Evolutionary conservation across 2,329 filamentous ascomycete genomes (phyloP), one percentile per base, ranked within the genome.

Genomic region (Trichothecium roseum): DNA sequence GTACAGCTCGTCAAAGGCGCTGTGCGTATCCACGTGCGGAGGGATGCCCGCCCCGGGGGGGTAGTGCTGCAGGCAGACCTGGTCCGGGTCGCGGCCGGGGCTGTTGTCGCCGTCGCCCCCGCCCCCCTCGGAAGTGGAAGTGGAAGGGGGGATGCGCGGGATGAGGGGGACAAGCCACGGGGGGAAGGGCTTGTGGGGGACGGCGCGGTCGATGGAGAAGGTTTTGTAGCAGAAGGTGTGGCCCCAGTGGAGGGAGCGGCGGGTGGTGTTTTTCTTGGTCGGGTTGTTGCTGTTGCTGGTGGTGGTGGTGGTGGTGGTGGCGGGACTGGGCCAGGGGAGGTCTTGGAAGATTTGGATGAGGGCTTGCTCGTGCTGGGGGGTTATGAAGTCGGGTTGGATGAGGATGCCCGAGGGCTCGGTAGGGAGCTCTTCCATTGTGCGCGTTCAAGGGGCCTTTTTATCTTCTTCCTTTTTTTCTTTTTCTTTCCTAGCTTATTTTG

Each of bases 21-120:
- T 52, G 50, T 76, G 73, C 3, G 72, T 73, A 51, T 78, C 73
- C 36, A 72, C 72, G 44, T 78, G 73, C 1, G 73, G 73, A 8
- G 73, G 73, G 43, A 78, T 78, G 2, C 73, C 73, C 0, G 66
- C 58, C 5, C 73, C 73, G 0, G 72, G 72, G 0, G 73, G 68
- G 46, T 78, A 78, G 47, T 74, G 66, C 52, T 77, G 72, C 13
- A 75, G 54, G 42, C 71, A 76, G 43, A 77, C 70, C 47, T 77
- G 73, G 35, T 74, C 70, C 1, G 70, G 69, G 0, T 57, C 58
- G 0, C 64, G 57, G 2, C 42, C 42, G n/a, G n/a, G n/a, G n/a
- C n/a, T n/a, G n/a, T n/a, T n/a, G n/a, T n/a, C 20, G 20, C 6
- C 20, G 6, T 24, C 6, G 6, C 20, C 20, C 10, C 20, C 20